Base-by-base conservation (phyloP, 2,329 filamentous ascomycete species). In the Metarhizium humberi region DNA sequence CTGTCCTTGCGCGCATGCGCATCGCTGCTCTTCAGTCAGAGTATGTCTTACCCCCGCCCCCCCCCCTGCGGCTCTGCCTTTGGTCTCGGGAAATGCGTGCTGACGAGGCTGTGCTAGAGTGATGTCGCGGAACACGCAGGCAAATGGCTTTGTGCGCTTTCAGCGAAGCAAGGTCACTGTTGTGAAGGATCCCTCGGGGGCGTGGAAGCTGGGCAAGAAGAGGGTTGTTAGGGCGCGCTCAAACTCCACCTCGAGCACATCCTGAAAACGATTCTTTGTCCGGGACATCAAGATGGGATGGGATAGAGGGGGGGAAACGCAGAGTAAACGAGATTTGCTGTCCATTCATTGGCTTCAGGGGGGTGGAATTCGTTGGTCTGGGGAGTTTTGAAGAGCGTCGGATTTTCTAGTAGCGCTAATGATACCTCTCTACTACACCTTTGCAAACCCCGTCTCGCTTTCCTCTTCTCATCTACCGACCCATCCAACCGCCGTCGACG, bases 401-500 rank as follows among this genome's bases (percentile, higher is more conserved):
- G 25, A 25, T 25, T 25, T 25, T 25, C 25, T 25, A 25, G 25
- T 25, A 25, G 25, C 25, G 25, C 25, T 25, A 25, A 25, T 25
- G 25, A 25, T 25, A 25, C 25, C 25, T 25, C 4, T 25, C 25
- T 25, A 25, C 25, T 25, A 25, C 25, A 25, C 25, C 25, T 3
- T 25, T 25, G 25, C 25, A 25, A 25, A 25, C 25, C 25, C 0
- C 25, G 1, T 11, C 32, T 34, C 32, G 32, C 6, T 11, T 46
- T 46, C n/a, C 16, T 46, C 18, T 46, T 25, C 11, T 42, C 25
- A 50, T 8, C 62, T 75, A 95, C 76, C 90, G 78, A 1, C 88
- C 90, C 90, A 95, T 95, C 90, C 90, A 96, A 11, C 91, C 91
- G 7, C 91, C 91, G 71, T 96, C 92, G 50, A 96, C 88, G 30